Percentiles rank a stretch among this genome's conserved stretches.
These are phyloP conservation scores for Chaetoceros muelleri DNA, from an alignment of 108 stramenopile genomes.

Conservation along the genomic window DNA sequence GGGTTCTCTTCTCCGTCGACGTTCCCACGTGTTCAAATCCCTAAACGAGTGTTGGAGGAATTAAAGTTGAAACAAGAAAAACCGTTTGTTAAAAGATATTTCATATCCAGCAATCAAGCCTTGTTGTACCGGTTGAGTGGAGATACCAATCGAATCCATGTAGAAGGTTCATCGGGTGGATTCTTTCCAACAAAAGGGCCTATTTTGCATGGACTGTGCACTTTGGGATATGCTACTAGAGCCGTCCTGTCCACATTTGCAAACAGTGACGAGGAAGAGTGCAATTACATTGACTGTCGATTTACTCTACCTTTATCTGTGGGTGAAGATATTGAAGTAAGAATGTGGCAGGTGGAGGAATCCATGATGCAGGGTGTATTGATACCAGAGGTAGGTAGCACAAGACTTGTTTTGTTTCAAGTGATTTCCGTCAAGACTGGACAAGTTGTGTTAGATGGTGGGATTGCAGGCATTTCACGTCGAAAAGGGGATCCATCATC, in stretches of 20 bases:
- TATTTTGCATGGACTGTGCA: conserved; percentile 63
- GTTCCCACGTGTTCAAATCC: too few relatives aligned
- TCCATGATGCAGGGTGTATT: too few relatives aligned
- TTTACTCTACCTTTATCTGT: background rate
- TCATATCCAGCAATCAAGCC: conserved; percentile 36
- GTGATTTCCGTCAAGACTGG: background rate
- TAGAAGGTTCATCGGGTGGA: conserved; percentile 18
- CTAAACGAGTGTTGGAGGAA: too few relatives aligned
- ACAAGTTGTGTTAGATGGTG: background rate
- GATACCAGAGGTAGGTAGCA: too few relatives aligned
- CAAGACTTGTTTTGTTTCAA: background rate
- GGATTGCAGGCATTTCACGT: background rate
- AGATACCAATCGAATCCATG: conserved; percentile 68
- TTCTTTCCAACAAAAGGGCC: conserved; percentile 18
- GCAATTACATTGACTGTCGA: background rate
- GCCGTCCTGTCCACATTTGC: conserved; percentile 14
- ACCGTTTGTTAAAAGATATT: conserved; percentile 7
- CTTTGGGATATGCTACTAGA: conserved; percentile 39
- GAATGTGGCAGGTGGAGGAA: background rate
- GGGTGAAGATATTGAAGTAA: background rate
- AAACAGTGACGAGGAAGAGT: background rate
- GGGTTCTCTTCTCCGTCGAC: too few relatives aligned
- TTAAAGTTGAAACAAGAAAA: too few relatives aligned
- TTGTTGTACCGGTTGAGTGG: conserved; percentile 54
- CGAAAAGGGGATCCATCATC: too few relatives aligned